Evolutionary conservation across 1,139 yeast species (phyloP).

Genomic region (Yamadazyma songkhlaensis): DNA sequence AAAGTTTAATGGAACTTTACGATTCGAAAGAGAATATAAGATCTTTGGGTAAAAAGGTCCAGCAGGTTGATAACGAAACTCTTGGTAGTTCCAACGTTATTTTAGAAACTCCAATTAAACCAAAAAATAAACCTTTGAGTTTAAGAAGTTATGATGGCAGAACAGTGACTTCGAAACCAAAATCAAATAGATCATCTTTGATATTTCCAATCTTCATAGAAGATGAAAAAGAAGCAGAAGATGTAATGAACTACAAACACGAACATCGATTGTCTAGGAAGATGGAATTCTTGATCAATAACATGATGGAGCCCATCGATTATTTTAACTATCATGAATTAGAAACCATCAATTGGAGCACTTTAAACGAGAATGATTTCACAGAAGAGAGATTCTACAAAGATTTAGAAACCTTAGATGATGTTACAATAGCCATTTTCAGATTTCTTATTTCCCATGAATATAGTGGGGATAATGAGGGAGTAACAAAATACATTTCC

Average conservation of each 20-base stretch:
- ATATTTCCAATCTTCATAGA: background rate
- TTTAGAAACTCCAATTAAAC: constrained; percentile 2
- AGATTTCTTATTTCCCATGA: constrained; percentile 11
- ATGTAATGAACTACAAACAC: background rate
- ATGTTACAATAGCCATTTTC: constrained; percentile 4
- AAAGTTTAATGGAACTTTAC: constrained; percentile 1
- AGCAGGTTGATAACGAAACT: constrained; percentile 3
- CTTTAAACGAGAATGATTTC: constrained; percentile 3
- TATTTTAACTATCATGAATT: constrained; percentile 6
- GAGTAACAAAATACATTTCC: constrained; percentile 3
- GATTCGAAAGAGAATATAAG: constrained; percentile 4
- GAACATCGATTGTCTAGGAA: background rate
- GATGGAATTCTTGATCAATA: background rate
- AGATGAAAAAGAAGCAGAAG: background rate
- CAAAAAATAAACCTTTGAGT: background rate
- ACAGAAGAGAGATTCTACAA: constrained; percentile 7
- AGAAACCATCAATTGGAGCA: constrained; percentile 3
- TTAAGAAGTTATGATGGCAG: too few relatives aligned
- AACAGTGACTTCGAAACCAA: too few relatives aligned
- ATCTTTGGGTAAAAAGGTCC: constrained; percentile 3
- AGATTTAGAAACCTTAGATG: constrained; percentile 5
- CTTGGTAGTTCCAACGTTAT: constrained; percentile 10
- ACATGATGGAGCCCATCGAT: constrained; percentile 8
- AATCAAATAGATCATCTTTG: too few relatives aligned
- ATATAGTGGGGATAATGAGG: constrained; percentile 10